Percentiles rank a stretch among this genome's conserved stretches.
Evolutionary conservation across 345 rosid species (phyloP).

Genomic region (Gossypium rotundifolium): DNA sequence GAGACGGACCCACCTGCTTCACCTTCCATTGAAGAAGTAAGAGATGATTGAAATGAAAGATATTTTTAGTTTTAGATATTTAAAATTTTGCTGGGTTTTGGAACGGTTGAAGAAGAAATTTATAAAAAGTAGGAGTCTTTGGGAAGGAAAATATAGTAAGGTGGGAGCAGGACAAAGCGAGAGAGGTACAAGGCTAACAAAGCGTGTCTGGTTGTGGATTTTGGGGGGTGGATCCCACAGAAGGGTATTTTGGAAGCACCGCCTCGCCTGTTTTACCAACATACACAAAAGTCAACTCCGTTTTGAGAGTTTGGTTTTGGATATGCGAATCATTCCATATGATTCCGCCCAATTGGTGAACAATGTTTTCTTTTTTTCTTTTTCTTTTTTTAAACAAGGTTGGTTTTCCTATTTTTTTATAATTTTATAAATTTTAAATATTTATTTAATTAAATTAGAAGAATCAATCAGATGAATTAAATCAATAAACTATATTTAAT

Average conservation of each 20-base stretch:
- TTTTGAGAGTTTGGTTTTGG: background rate
- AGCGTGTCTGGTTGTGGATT: background rate
- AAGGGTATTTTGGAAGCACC: background rate
- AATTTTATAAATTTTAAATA: too few relatives aligned
- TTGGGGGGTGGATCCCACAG: background rate
- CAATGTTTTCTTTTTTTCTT: too few relatives aligned
- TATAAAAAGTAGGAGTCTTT: background rate
- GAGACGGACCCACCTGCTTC: slow-evolving; percentile 41
- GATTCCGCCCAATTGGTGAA: background rate
- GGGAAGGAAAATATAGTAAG: background rate
- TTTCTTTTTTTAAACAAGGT: too few relatives aligned
- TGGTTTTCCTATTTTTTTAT: too few relatives aligned
- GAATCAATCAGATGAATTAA: too few relatives aligned
- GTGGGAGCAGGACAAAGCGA: background rate
- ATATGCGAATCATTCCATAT: background rate
- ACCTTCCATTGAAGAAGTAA: slow-evolving; percentile 29
- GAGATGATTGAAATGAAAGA: background rate
- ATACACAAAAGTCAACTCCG: background rate
- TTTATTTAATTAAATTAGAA: too few relatives aligned
- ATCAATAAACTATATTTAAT: too few relatives aligned
- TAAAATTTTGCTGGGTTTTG: background rate
- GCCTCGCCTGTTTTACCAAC: too few relatives aligned
- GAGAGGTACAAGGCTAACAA: background rate
- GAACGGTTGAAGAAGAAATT: background rate
- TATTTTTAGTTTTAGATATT: too few relatives aligned